Percentiles rank a stretch among this genome's conserved stretches.
Evolutionary conservation across 495 filamentous ascomycete genomes (phyloP).

Genomic region (Aeminium ludgeri): DNA sequence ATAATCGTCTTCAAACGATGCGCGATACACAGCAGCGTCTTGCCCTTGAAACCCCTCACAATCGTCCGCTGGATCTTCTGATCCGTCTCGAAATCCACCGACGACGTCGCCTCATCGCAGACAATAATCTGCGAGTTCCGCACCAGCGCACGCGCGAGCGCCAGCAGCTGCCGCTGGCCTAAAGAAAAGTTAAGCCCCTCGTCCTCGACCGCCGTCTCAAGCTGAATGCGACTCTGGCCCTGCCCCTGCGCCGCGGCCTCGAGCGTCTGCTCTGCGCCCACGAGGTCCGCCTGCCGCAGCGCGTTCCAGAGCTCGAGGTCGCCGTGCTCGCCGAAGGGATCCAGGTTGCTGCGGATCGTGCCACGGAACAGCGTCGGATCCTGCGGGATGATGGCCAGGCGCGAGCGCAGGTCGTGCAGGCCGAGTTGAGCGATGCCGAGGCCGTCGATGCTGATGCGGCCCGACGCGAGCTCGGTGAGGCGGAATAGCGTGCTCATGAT

Average conservation of each 20-base stretch:
- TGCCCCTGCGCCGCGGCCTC: slow-evolving; percentile 25
- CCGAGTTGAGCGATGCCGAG: slow-evolving; percentile 73
- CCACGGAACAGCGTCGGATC: slow-evolving; percentile 90
- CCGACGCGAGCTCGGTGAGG: slow-evolving; percentile 65
- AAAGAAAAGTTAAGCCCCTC: slow-evolving; percentile 91
- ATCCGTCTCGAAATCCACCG: slow-evolving; percentile 92
- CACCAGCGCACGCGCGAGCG: slow-evolving; percentile 76
- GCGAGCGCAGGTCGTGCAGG: slow-evolving; percentile 68
- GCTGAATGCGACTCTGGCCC: slow-evolving; percentile 41
- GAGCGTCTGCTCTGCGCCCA: slow-evolving; percentile 34
- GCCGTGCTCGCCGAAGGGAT: slow-evolving; percentile 76
- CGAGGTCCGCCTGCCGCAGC: slow-evolving; percentile 62
- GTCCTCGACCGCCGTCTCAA: slow-evolving; percentile 77
- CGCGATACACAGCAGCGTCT: slow-evolving; percentile 89
- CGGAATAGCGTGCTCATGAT: slow-evolving; percentile 93
- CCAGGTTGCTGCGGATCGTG: slow-evolving; percentile 77
- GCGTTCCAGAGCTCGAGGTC: slow-evolving; percentile 82
- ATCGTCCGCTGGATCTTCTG: slow-evolving; percentile 89
- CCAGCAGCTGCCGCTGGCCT: slow-evolving; percentile 94
- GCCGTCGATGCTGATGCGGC: slow-evolving; percentile 82
- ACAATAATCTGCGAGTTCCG: slow-evolving; percentile 79
- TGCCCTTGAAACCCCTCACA: slow-evolving; percentile 67
- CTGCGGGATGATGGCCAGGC: slow-evolving; percentile 89
- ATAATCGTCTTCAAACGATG: slow-evolving; percentile 83
- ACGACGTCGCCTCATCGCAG: slow-evolving; percentile 86